Percentiles rank a stretch among this genome's conserved stretches.
Evolutionary conservation across 1,284 basidiomycete genomes (phyloP).

Genomic region (Golubevia pallescens): DNA sequence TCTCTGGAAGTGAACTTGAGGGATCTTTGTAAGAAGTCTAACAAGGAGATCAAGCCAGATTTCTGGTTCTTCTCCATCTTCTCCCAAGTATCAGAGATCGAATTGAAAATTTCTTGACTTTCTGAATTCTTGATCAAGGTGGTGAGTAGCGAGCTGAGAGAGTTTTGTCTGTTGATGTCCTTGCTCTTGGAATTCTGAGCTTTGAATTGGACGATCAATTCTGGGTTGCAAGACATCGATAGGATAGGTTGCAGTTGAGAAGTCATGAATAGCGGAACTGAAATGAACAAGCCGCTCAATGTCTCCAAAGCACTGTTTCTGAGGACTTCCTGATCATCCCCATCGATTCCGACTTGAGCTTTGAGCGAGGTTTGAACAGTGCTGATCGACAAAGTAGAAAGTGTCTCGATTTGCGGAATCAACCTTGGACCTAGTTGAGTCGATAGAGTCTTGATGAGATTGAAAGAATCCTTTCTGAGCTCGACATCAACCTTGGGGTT

Average conservation of each 20-base stretch:
- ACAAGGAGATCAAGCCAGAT: conserved; percentile 10
- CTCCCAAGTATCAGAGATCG: conserved; percentile 37
- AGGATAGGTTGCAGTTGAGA: conserved; percentile 27
- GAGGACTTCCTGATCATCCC: not conserved
- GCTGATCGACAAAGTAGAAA: conserved; percentile 34
- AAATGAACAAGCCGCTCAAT: conserved; percentile 37
- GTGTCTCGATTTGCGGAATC: conserved; percentile 45
- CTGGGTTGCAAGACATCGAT: conserved; percentile 24
- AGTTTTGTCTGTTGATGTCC: conserved; percentile 21
- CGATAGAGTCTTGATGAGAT: conserved; percentile 32
- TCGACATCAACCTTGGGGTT: no score
- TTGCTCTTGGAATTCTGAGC: conserved; percentile 23
- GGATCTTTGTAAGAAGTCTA: conserved; percentile 43
- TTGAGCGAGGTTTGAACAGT: conserved; percentile 15
- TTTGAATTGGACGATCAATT: conserved; percentile 20
- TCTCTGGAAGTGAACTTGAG: conserved; percentile 40
- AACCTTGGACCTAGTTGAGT: conserved; percentile 45
- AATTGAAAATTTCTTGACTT: conserved; percentile 28
- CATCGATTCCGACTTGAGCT: conserved; percentile 18
- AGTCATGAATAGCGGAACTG: conserved; percentile 56
- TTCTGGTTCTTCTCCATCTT: not conserved
- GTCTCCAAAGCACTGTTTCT: conserved; percentile 27
- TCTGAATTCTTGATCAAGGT: conserved; percentile 24
- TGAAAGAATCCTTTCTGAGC: no score
- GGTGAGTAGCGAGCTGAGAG: conserved; percentile 25